A percentile compares a stretch with the other conserved stretches of the same genome.
phyloP scores from a whole-genome alignment of 2,329 filamentous ascomycete genomes.

The Harringtonia aguacate region DNA sequence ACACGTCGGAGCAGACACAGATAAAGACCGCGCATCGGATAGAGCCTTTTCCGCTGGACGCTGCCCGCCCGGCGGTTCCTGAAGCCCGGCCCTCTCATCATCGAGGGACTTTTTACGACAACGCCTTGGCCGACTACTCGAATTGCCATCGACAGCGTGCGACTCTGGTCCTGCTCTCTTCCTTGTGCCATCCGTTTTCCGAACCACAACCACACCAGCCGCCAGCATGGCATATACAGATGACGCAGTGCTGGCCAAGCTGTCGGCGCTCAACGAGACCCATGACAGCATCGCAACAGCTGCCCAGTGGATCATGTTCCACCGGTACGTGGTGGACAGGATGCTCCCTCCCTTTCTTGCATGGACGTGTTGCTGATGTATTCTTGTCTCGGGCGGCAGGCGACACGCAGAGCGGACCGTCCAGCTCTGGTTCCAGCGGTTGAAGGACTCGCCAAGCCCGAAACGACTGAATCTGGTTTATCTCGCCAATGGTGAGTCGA shows the following conservation, averaged over 20 bases:
- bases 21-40: too few species aligned
- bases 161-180: too few species aligned
- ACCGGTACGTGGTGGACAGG: conserved; percentile 52
- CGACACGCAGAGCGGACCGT: conserved; percentile 88
- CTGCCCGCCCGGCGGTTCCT: conserved; percentile 7
- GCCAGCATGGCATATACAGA: conserved; percentile 80
- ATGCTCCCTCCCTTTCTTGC: too few species aligned
- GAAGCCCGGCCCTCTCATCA: too few species aligned
- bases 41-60: too few species aligned
- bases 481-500: conserved; percentile 76
- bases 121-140: too few species aligned
- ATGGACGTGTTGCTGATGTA: not conserved
- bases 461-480: conserved; percentile 90
- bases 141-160: too few species aligned
- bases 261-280: conserved; percentile 91
- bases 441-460: conserved; percentile 76
- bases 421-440: conserved; percentile 78
- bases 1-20: too few species aligned
- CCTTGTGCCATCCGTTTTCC: too few species aligned
- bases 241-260: conserved; percentile 88
- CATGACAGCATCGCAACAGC: conserved; percentile 95
- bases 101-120: too few species aligned
- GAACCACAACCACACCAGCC: not conserved
- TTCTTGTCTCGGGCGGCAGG: conserved; percentile 32
- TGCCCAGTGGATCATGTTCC: conserved; percentile 99